A percentile compares a stretch with the other conserved stretches of the same genome.
These are phyloP conservation scores for Tolypocladium ovalisporum DNA, from an alignment of 2,329 filamentous ascomycete genomes.

Conservation along the genomic window DNA sequence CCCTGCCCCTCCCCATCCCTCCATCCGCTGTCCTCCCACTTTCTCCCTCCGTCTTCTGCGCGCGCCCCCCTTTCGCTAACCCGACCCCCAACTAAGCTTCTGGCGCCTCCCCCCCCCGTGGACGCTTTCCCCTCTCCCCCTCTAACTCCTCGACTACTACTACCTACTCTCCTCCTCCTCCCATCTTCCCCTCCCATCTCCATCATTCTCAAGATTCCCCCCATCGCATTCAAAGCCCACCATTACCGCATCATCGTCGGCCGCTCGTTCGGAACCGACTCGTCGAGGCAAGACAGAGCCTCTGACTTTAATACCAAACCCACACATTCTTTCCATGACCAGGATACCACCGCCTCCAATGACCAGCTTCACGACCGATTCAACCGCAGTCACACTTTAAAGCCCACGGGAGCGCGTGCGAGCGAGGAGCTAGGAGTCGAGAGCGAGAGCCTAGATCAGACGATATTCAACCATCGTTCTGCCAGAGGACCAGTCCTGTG, in stretches of 20 bases:
- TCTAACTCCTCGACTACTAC: slow-evolving; percentile 4
- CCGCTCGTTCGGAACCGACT: slow-evolving; percentile 11
- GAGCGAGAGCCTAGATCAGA: slow-evolving; percentile 21
- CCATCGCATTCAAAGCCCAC: slow-evolving; percentile 12
- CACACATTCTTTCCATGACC: slow-evolving; percentile 30
- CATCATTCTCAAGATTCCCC: slow-evolving; percentile 7
- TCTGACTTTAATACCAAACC: slow-evolving; percentile 13
- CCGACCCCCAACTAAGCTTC: slow-evolving; percentile 6
- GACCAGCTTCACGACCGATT: slow-evolving; percentile 38
- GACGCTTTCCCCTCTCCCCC: slow-evolving; percentile 6
- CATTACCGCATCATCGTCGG: slow-evolving; percentile 15
- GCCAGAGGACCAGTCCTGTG: slow-evolving; percentile 12
- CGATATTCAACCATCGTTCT: slow-evolving; percentile 52
- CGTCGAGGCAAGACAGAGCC: slow-evolving; percentile 19
- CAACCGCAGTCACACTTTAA: slow-evolving; percentile 58
- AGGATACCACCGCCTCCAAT: slow-evolving; percentile 35
- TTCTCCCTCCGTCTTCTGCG: slow-evolving; percentile 9
- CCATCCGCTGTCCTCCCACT: slow-evolving; percentile 7
- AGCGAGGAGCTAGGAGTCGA: slow-evolving; percentile 39
- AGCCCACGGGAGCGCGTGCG: slow-evolving; percentile 55
- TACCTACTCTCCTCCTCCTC: slow-evolving; percentile 10
- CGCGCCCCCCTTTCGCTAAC: slow-evolving; percentile 9
- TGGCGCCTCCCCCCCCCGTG: slow-evolving; percentile 2
- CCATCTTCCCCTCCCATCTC: slow-evolving; percentile 9
- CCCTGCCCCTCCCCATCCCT: slow-evolving; percentile 10